These are phyloP conservation scores for Sclerotinia subarctica DNA, from an alignment of 2,329 filamentous ascomycete species.

Conservation along the genomic window DNA sequence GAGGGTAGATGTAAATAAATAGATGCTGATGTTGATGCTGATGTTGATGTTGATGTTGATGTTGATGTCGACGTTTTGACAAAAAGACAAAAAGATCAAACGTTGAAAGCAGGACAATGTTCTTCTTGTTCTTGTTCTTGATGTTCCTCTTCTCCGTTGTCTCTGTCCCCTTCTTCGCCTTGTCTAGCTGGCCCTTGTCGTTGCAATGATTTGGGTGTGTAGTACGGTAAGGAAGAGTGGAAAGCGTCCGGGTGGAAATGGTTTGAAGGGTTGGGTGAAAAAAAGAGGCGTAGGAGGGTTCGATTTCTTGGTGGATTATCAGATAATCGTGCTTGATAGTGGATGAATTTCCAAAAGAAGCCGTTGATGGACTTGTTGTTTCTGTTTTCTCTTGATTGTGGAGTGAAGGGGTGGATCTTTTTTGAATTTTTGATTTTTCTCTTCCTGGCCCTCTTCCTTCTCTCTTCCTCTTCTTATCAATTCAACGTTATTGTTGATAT, in stretches of 20 bases:
- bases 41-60: not conserved
- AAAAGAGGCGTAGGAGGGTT: not conserved
- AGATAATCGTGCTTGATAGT: constrained; percentile 2
- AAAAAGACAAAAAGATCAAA: not conserved
- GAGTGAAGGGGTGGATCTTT: constrained; percentile 1
- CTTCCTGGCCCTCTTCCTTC: too few species aligned
- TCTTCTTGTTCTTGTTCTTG: not conserved
- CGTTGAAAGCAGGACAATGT: not conserved
- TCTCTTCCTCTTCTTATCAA: not conserved
- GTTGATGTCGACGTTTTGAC: not conserved
- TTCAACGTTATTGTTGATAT: not conserved
- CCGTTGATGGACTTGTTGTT: not conserved
- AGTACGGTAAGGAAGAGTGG: constrained; percentile 9
- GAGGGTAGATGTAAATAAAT: not conserved
- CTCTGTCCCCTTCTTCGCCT: not conserved
- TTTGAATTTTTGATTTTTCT: not conserved
- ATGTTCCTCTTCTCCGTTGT: not conserved
- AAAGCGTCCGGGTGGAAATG: constrained; percentile 3
- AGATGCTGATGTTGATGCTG: not conserved
- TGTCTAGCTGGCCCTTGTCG: not conserved
- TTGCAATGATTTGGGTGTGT: not conserved
- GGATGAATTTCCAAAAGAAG: not conserved
- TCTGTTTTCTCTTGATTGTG: not conserved
- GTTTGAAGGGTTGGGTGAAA: not conserved
- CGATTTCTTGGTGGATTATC: not conserved